Evolutionary conservation across 768 basidiomycete genomes (phyloP).

Genomic region (Hypholoma sublateritium): DNA sequence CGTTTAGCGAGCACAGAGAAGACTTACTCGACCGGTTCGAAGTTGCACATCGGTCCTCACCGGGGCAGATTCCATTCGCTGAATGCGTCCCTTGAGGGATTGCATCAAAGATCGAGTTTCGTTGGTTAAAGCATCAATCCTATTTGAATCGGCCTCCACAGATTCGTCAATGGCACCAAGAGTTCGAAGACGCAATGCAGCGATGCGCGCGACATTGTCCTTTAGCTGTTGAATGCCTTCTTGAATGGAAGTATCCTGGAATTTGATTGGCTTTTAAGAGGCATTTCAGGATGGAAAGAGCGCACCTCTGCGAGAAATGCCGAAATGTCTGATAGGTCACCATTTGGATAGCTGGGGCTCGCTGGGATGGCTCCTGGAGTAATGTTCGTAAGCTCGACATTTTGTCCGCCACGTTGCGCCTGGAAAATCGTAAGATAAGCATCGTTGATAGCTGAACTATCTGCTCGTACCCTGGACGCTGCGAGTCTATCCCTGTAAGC

Average conservation of each 20-base stretch:
- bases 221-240: constrained; percentile 38
- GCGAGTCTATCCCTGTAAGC: constrained; percentile 40
- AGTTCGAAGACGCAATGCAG: constrained; percentile 36
- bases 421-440: constrained; percentile 13
- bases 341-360: constrained; percentile 17
- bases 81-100: constrained; percentile 58
- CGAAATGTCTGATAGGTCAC: constrained; percentile 17
- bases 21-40: constrained; percentile 38
- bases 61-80: constrained; percentile 43
- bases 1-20: background rate
- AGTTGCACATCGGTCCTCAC: constrained; percentile 33
- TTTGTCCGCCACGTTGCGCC: constrained; percentile 33
- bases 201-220: constrained; percentile 36
- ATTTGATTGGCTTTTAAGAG: background rate
- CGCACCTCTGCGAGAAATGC: constrained; percentile 38
- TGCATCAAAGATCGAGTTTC: constrained; percentile 62
- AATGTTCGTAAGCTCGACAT: constrained; percentile 32
- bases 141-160: constrained; percentile 23
- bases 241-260: constrained; percentile 42
- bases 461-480: constrained; percentile 31
- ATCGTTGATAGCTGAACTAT: background rate
- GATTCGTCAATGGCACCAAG: constrained; percentile 35
- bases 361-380: constrained; percentile 11
- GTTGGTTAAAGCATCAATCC: constrained; percentile 56
- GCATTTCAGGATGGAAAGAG: background rate